A percentile compares a stretch with the other conserved stretches of the same genome.
These are phyloP conservation scores for Paecilomyces niveus DNA, from an alignment of 2,329 filamentous ascomycete genomes.

Conservation along the genomic window DNA sequence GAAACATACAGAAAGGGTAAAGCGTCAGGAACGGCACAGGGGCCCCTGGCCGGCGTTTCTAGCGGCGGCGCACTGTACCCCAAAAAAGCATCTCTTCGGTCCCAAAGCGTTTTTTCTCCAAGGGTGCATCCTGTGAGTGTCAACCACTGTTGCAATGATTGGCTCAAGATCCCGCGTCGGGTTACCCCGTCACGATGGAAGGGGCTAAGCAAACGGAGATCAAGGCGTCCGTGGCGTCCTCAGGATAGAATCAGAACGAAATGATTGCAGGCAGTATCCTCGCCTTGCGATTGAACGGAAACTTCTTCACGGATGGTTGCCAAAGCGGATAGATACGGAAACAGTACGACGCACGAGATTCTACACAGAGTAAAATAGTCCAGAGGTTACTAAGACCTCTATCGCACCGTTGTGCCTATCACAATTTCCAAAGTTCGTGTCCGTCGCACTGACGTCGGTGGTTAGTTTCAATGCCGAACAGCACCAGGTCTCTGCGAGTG, in stretches of 20 bases:
- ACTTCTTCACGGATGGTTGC: neutral
- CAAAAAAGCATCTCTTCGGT: neutral
- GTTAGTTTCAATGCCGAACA: neutral
- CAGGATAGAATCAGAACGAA: neutral
- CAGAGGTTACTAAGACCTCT: neutral
- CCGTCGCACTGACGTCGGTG: neutral
- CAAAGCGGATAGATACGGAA: neutral
- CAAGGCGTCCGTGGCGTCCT: neutral
- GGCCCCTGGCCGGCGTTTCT: neutral
- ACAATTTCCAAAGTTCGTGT: neutral
- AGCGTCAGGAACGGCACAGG: slow-evolving; percentile 1
- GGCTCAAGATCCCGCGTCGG: neutral
- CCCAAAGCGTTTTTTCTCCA: neutral
- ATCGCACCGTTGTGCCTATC: neutral
- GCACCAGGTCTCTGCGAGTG: neutral
- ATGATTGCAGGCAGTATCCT: neutral
- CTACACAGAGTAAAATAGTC: neutral
- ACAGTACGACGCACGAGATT: neutral
- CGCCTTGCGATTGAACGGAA: neutral
- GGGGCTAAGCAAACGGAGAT: neutral
- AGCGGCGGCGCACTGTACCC: neutral
- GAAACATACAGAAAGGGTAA: neutral
- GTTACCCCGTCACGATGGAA: neutral
- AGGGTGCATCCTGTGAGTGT: neutral
- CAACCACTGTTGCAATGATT: neutral